Conservation (phyloP, 768 basidiomycete genomes). For the Termitomyces eurrhizus region DNA sequence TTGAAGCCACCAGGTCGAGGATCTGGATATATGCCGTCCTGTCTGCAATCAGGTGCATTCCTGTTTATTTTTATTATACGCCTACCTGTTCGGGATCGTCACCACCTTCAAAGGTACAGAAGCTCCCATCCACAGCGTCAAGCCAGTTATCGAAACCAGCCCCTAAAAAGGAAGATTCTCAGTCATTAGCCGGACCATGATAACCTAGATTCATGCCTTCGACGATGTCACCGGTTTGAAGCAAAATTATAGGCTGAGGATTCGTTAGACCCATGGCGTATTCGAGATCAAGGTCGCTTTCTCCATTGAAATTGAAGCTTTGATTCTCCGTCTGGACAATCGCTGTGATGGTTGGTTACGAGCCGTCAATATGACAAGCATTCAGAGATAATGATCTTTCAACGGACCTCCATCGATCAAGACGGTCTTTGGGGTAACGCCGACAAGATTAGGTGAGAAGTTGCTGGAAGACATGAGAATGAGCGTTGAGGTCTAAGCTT, state of each 20-base stretch:
- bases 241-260: constrained; percentile 35
- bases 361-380: neutral
- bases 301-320: constrained; percentile 47
- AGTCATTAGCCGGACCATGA: neutral
- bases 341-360: constrained; percentile 22
- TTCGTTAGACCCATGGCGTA: constrained; percentile 48
- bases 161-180: constrained; percentile 19
- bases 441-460: constrained; percentile 34
- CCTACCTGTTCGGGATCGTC: constrained; percentile 32
- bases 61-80: neutral
- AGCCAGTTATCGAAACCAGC: constrained; percentile 47
- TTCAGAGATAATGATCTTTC: neutral
- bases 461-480: constrained; percentile 19
- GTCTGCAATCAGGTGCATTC: neutral
- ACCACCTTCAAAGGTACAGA: constrained; percentile 44
- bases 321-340: constrained; percentile 37
- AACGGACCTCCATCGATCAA: constrained; percentile 31
- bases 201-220: constrained; percentile 24
- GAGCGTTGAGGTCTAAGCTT: neutral
- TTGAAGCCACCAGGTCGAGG: constrained; percentile 14
- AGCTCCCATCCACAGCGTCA: constrained; percentile 42
- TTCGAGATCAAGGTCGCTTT: constrained; percentile 55
- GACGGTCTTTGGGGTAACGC: constrained; percentile 29
- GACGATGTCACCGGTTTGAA: constrained; percentile 41
- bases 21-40: constrained; percentile 24